Percentiles rank a stretch among this genome's conserved stretches.
phyloP scores from a whole-genome alignment of 108 stramenopile genomes.

The Cylindrotheca closterium region DNA sequence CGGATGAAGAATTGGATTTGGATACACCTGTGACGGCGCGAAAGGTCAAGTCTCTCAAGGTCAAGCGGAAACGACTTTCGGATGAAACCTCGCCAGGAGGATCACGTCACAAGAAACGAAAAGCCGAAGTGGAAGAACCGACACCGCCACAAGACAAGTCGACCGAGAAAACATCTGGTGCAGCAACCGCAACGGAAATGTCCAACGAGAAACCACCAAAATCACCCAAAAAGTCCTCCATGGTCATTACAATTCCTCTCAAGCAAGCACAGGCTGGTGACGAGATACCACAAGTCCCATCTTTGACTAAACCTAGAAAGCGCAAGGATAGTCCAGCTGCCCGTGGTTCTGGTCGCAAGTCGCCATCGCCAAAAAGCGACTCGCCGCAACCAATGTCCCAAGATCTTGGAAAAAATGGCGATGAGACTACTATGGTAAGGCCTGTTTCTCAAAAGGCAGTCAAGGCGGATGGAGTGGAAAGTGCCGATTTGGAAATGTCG shows the following conservation, averaged over 20 bases:
- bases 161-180: constrained; percentile 13
- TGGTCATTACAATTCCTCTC: too few relatives aligned
- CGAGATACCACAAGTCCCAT: too few relatives aligned
- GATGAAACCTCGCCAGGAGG: neutral
- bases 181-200: neutral
- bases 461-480: neutral
- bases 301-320: too few relatives aligned
- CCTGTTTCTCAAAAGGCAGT: neutral
- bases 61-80: constrained; percentile 7
- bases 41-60: constrained; percentile 15
- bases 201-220: neutral
- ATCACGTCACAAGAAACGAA: constrained; percentile 10
- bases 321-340: too few relatives aligned
- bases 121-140: constrained; percentile 1
- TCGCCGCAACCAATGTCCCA: neutral
- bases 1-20: constrained; percentile 13
- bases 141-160: constrained; percentile 1
- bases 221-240: too few relatives aligned
- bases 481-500: neutral
- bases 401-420: neutral
- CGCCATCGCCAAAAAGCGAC: neutral
- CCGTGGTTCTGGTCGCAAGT: too few relatives aligned
- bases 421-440: neutral
- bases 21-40: constrained; percentile 15
- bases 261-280: too few relatives aligned